Base-by-base conservation (phyloP, 2,329 filamentous ascomycete genomes). In the Fusarium decemcellulare region DNA sequence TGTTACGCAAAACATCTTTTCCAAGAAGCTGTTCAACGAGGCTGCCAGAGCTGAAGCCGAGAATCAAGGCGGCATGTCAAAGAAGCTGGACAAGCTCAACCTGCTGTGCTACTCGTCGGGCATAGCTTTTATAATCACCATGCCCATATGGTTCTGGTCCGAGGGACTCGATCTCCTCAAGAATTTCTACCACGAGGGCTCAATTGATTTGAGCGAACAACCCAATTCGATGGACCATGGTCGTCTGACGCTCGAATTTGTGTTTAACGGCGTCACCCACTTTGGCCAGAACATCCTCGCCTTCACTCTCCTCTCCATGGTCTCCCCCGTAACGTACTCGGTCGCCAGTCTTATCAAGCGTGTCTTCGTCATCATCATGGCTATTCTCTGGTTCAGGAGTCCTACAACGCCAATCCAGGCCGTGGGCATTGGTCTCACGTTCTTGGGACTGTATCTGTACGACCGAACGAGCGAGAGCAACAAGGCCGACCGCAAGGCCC, bases 1-100 rank as follows among this genome's bases (percentile, higher is more conserved):
- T 77, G 96, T 99, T 37, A 96, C 94, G 0, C 96, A 99, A 78
- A 99, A 99, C 77, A 99, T 99, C 61, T 97, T 98, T 71, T 98
- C 95, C 18, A 99, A 99, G 81, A 93, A 94, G 71, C 90, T 99
- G 10, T 99, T 99, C 85, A 99, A 98, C 79, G 95, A 98, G 77
- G 94, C 93, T 8, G 92, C 94, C 8, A 91, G 91, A 62, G 93
- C 93, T 3, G 95, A 98, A 80, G 89, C 91, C 8, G 93, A 97
- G 57, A 88, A 88, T 1, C 80, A 85, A 8, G 85, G 87, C 1
- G 81, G 85, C 12, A 87, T 88, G 59, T 88, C 90, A 44, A 90
- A 91, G 66, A 98, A 97, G 81, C 87, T 98, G 16, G 96, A 99
- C 82, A 99, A 99, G 82, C 88, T 99, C 42, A 99, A 99, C 77